Evolutionary conservation across 805 yeast genomes (phyloP).

Genomic region (Wickerhamiella musiphila): DNA sequence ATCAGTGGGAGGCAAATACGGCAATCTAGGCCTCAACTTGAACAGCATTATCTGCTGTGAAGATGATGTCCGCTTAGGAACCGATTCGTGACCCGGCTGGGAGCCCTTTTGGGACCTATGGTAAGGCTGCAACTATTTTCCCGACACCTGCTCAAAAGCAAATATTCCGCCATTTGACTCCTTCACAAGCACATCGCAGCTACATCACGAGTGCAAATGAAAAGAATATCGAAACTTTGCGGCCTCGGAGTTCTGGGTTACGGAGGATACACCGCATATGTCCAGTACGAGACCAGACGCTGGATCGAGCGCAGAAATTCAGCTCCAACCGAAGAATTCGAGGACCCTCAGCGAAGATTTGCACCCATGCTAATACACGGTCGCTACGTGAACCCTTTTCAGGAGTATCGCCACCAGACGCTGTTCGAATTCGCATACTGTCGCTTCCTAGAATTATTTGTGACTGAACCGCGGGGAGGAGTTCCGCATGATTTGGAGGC

Average conservation of each 20-base stretch:
- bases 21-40: no score
- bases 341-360: slow-evolving; percentile 10
- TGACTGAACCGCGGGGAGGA: slow-evolving; percentile 39
- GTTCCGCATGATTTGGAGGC: slow-evolving; percentile 32
- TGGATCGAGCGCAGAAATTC: slow-evolving; percentile 1
- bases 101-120: no score
- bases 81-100: no score
- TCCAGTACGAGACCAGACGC: not conserved
- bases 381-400: slow-evolving; percentile 76
- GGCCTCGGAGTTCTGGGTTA: not conserved
- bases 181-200: no score
- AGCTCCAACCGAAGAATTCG: slow-evolving; percentile 3
- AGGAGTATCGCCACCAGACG: slow-evolving; percentile 80
- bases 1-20: slow-evolving; percentile 35
- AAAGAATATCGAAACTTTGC: no score
- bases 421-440: slow-evolving; percentile 68
- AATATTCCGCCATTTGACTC: no score
- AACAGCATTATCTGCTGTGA: no score
- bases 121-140: no score
- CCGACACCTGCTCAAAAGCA: no score
- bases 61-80: no score
- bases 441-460: slow-evolving; percentile 53
- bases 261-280: slow-evolving; percentile 1
- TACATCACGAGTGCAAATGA: no score
- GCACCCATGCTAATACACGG: slow-evolving; percentile 28